These are phyloP conservation scores for Zygoascus biomembranicola DNA, from an alignment of 805 yeast genomes.

Conservation along the genomic window DNA sequence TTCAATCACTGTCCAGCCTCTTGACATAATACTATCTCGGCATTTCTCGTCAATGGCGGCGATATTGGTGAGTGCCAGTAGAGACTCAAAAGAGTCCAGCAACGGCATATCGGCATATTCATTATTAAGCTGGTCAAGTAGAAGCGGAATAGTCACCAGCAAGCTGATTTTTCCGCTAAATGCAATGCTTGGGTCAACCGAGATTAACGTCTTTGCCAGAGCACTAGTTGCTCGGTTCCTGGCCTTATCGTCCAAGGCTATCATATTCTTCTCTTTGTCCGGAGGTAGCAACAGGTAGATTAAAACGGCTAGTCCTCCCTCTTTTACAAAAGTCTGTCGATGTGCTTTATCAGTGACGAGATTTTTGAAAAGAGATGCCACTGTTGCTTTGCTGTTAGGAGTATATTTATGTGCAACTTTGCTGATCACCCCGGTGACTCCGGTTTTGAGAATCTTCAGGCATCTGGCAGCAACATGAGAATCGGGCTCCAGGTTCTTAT, in stretches of 20 bases:
- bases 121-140: slow-evolving; percentile 21
- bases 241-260: slow-evolving; percentile 14
- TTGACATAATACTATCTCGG: slow-evolving; percentile 32
- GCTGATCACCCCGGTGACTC: slow-evolving; percentile 19
- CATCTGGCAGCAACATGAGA: slow-evolving; percentile 17
- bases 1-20: slow-evolving; percentile 42
- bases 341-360: slow-evolving; percentile 22
- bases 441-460: slow-evolving; percentile 20
- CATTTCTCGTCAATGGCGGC: slow-evolving; percentile 40
- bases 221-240: slow-evolving; percentile 22
- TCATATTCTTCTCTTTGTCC: background rate
- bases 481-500: slow-evolving; percentile 11
- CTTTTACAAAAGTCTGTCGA: slow-evolving; percentile 23
- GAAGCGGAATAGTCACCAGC: slow-evolving; percentile 25
- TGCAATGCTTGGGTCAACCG: slow-evolving; percentile 28
- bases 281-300: slow-evolving; percentile 20
- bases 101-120: slow-evolving; percentile 20
- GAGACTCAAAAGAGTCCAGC: slow-evolving; percentile 42
- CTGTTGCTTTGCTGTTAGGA: slow-evolving; percentile 18
- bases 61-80: slow-evolving; percentile 61
- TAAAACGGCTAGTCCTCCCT: slow-evolving; percentile 30
- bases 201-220: slow-evolving; percentile 28
- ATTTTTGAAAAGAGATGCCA: slow-evolving; percentile 23
- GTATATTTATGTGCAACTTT: slow-evolving; percentile 17
- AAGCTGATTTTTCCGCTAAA: slow-evolving; percentile 28